Evolutionary conservation across 1,139 yeast species (phyloP).

Genomic region (Geotrichum restrictum): DNA sequence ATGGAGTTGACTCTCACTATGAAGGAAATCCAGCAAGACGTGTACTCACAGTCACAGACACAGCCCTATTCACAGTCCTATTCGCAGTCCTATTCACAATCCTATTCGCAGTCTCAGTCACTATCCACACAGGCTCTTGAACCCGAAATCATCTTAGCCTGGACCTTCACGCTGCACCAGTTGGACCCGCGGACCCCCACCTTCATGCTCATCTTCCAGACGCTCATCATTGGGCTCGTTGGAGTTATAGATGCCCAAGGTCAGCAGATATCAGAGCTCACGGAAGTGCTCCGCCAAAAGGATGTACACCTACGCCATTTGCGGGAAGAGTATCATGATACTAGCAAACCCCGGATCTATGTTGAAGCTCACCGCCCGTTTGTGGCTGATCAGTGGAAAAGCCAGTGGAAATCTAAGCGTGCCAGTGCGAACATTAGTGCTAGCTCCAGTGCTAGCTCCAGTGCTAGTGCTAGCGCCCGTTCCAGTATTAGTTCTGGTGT

Average conservation of each 20-base stretch:
- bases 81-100: background rate
- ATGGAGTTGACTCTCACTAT: too few species aligned
- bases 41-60: background rate
- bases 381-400: slow-evolving; percentile 3
- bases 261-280: slow-evolving; percentile 15
- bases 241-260: slow-evolving; percentile 15
- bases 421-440: background rate
- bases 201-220: slow-evolving; percentile 4
- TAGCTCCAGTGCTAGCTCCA: too few species aligned
- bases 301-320: slow-evolving; percentile 18
- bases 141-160: background rate
- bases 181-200: slow-evolving; percentile 1
- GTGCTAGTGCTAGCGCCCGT: too few species aligned
- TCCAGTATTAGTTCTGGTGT: too few species aligned
- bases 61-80: background rate
- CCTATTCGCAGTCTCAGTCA: background rate
- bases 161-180: slow-evolving; percentile 5
- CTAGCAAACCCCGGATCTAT: slow-evolving; percentile 10
- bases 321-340: slow-evolving; percentile 1
- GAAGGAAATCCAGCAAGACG: background rate
- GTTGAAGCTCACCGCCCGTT: slow-evolving; percentile 7
- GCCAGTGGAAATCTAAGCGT: slow-evolving; percentile 1
- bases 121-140: too few species aligned
- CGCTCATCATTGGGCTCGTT: slow-evolving; percentile 14
- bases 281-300: slow-evolving; percentile 9